Evolutionary conservation across 257 asterid species (phyloP).

Genomic region (Lithospermum erythrorhizon): DNA sequence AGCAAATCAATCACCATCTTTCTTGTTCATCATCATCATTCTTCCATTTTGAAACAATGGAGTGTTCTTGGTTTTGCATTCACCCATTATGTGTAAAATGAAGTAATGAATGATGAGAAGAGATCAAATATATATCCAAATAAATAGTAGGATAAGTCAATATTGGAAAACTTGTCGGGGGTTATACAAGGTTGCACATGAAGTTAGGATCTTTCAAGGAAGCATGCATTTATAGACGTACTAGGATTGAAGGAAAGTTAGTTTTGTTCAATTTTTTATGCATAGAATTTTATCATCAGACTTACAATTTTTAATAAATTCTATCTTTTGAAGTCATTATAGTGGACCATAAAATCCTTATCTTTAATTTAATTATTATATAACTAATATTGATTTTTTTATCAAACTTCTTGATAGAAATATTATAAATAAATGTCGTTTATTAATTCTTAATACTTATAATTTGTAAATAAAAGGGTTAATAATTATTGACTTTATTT

Average conservation of each 20-base stretch:
- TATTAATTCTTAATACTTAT: no score
- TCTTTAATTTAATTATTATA: background rate
- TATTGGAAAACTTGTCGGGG: background rate
- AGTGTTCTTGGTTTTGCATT: slow-evolving; percentile 12
- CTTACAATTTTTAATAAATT: background rate
- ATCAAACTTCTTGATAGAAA: no score
- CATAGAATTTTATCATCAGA: slow-evolving; percentile 3
- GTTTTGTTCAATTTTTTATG: slow-evolving; percentile 20
- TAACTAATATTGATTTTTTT: no score
- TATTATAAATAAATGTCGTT: no score
- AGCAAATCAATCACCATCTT: background rate
- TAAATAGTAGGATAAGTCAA: background rate
- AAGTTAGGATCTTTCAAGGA: slow-evolving; percentile 10
- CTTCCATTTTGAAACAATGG: slow-evolving; percentile 25
- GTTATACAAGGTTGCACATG: slow-evolving; percentile 7
- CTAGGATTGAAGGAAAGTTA: slow-evolving; percentile 1
- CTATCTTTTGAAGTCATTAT: background rate
- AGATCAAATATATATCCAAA: background rate
- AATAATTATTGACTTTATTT: no score
- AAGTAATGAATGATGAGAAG: background rate
- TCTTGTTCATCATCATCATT: background rate
- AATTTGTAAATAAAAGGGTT: no score
- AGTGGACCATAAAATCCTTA: background rate
- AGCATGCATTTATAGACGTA: slow-evolving; percentile 19
- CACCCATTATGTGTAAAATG: slow-evolving; percentile 25